Evolutionary conservation across 1,284 basidiomycete genomes (phyloP), one percentile per base, ranked within the genome.

Genomic region (Moesziomyces sp.): DNA sequence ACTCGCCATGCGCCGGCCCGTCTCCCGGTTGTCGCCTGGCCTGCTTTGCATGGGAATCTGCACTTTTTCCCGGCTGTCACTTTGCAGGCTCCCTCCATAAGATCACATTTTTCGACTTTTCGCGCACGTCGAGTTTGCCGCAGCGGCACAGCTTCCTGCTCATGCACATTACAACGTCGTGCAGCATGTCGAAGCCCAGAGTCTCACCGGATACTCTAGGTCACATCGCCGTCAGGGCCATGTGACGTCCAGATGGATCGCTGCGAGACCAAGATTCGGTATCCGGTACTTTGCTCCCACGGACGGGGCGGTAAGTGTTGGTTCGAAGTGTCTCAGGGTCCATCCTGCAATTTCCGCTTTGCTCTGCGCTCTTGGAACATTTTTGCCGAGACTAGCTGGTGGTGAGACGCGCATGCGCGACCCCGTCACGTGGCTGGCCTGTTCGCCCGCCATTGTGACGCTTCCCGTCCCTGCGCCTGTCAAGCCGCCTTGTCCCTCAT

Each of bases 101-200:
- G 38, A 40, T 40, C 38, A 40, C 38, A 40, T 40, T 40, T 40
- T 40, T 40, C 38, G 38, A 40, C 18, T 40, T 40, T 40, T 40
- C 38, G 38, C 38, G 16, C 38, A 40, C 3, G 16, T 40, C 38
- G 38, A 40, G 38, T 18, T 40, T 40, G 16, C 38, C 38, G 38
- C 38, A 18, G 16, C 38, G 38, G 38, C 38, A 40, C 38, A 16
- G 38, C 38, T 40, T 18, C 11, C 14, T 40, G 6, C 18, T 16
- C 16, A 14, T 18, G 38, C 38, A 40, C 13, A 35, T 35, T 13
- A 35, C 35, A 14, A 3, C 18, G 16, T 2, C 38, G 16, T 40
- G 38, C 38, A 40, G 38, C 38, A 16, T 16, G 16, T 5, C 16
- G 38, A 40, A 14, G 11, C 38, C 38, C 7, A 34, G 30, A 3